Base-by-base conservation (phyloP, 2,329 filamentous ascomycete genomes). In the Sclerotinia sclerotiorum region DNA sequence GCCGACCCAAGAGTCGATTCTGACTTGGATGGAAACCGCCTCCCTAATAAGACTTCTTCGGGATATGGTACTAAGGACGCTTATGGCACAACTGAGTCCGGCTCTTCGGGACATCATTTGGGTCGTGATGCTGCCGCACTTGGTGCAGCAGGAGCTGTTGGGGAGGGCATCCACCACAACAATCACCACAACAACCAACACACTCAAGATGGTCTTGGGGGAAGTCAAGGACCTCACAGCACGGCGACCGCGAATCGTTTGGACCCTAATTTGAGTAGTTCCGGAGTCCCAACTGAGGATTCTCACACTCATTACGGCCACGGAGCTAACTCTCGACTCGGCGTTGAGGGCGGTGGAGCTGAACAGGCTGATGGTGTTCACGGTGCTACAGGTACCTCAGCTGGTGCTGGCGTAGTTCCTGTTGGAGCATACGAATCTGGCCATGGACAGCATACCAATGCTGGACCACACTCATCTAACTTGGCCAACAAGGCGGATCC, bases 401-500 rank as follows among this genome's bases (percentile, higher is more conserved):
- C 70, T 57, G 69, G 48, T 6, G 67, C 67, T 51, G 65, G 68
- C 1, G 61, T 62, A 19, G 51, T 71, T 49, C 54, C 35, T 42
- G 32, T 39, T 35, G 58, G 69, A 61, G 68, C 52, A 46, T 67
- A 48, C 32, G 56, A 67, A 21, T 24, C 67, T 61, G 56, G 69
- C 11, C 72, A 71, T 74, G 73, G 73, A 61, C 27, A 49, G 5
- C n/a, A 63, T 56, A 72, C 70, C 21, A 78, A 72, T 10, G 74
- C 76, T 35, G 80, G 79, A 1, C 79, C 79, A 35, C 73, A 75
- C 56, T 70, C 72, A 11, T 78, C 78, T 24, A 79, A 80, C 32
- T 49, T 78, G 17, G 75, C 76, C 44, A 82, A 82, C 72, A 80
- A 78, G 69, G 55, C 76, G 17, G 81, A 82, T 66, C 80, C 80